Conservation (phyloP, 2,329 filamentous ascomycete genomes). For the Paramyrothecium sp. region DNA sequence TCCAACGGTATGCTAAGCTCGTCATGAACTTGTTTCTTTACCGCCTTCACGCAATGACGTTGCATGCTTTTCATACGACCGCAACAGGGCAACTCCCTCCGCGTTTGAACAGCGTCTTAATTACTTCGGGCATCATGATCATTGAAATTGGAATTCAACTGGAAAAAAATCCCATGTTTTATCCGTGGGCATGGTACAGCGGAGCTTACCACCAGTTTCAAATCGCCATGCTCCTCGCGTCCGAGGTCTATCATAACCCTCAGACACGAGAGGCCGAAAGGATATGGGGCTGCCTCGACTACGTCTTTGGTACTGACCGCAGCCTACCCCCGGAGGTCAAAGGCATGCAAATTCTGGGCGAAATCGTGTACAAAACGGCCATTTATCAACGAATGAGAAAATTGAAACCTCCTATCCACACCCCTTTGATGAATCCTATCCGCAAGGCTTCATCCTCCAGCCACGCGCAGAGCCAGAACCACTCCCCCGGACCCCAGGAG, state of each 20-base stretch:
- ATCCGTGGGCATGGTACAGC: slow-evolving; percentile 67
- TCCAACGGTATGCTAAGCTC: slow-evolving; percentile 62
- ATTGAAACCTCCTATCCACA: slow-evolving; percentile 46
- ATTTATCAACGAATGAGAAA: slow-evolving; percentile 60
- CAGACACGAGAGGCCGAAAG: slow-evolving; percentile 57
- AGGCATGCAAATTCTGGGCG: slow-evolving; percentile 56
- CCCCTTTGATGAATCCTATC: neutral
- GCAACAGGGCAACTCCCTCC: slow-evolving; percentile 51
- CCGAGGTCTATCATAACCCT: slow-evolving; percentile 62
- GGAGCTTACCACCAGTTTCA: slow-evolving; percentile 75
- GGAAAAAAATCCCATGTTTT: slow-evolving; percentile 43
- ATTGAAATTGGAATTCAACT: slow-evolving; percentile 46
- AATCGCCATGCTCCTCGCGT: slow-evolving; percentile 64
- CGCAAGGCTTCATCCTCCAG: neutral
- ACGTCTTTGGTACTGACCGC: slow-evolving; percentile 63
- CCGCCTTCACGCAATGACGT: slow-evolving; percentile 63
- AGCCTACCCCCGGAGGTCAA: slow-evolving; percentile 54
- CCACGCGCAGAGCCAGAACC: neutral
- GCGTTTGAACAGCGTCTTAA: slow-evolving; percentile 60
- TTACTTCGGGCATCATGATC: slow-evolving; percentile 57
- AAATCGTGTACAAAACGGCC: slow-evolving; percentile 60
- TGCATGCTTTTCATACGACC: slow-evolving; percentile 64
- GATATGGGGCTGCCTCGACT: slow-evolving; percentile 72
- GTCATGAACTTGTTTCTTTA: slow-evolving; percentile 64
- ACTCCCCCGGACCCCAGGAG: neutral